Conservation (phyloP, 1,284 basidiomycete genomes). For the Moniliophthora roreri region DNA sequence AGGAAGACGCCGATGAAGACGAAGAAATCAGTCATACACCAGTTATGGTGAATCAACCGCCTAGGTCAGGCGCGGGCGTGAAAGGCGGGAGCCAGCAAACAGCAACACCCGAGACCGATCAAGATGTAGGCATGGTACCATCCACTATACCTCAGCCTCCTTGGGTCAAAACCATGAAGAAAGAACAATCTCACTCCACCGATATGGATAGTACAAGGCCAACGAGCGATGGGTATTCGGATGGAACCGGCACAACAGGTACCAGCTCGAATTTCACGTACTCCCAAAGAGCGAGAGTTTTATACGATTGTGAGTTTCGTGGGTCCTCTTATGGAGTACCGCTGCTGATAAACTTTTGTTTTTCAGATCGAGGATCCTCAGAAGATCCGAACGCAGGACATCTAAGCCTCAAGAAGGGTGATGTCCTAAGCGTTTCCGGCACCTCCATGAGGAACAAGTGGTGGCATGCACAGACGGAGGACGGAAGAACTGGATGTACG, state of each 20-base stretch:
- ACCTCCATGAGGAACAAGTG: slow-evolving; percentile 18
- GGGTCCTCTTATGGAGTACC: neutral
- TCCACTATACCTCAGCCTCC: no score
- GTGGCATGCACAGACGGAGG: slow-evolving; percentile 22
- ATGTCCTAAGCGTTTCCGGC: slow-evolving; percentile 10
- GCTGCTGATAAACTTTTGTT: neutral
- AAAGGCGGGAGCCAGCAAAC: no score
- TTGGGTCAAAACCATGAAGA: no score
- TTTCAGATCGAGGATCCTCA: neutral
- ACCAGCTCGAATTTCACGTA: slow-evolving; percentile 9
- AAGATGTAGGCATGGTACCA: no score
- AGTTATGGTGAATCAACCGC: no score
- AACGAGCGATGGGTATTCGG: neutral
- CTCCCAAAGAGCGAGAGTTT: slow-evolving; percentile 4
- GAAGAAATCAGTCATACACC: no score
- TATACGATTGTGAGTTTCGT: slow-evolving; percentile 8
- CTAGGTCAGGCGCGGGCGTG: no score
- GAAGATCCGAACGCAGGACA: slow-evolving; percentile 2
- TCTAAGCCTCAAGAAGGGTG: slow-evolving; percentile 11
- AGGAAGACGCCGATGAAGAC: no score
- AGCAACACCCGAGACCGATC: no score
- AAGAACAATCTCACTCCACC: neutral
- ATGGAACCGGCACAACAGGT: slow-evolving; percentile 1
- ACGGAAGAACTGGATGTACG: slow-evolving; percentile 16
- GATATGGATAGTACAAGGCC: neutral